phyloP scores from a whole-genome alignment of 1,284 basidiomycete species.

The Anthracocystis panici-leucophaei region DNA sequence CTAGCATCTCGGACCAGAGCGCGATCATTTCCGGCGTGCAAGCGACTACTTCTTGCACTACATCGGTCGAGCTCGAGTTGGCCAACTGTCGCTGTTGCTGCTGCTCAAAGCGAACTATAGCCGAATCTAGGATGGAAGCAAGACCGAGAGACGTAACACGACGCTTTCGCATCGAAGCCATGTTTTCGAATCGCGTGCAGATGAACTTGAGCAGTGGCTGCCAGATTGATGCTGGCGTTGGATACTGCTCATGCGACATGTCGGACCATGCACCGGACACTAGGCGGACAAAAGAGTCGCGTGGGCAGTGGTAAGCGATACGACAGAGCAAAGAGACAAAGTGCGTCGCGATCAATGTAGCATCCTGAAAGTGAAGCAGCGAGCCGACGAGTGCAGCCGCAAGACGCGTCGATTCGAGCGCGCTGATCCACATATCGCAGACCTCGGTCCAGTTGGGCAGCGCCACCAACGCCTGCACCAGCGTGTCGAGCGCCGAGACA shows the following conservation, averaged over 20 bases:
- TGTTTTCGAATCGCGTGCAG: slow-evolving; percentile 59
- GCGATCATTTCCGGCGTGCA: slow-evolving; percentile 55
- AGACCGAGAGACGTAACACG: slow-evolving; percentile 59
- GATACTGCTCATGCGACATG: slow-evolving; percentile 28
- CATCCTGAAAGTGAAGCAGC: slow-evolving; percentile 56
- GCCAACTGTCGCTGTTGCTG: neutral
- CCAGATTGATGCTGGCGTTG: slow-evolving; percentile 30
- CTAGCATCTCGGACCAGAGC: slow-evolving; percentile 63
- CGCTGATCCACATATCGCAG: slow-evolving; percentile 35
- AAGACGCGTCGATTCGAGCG: slow-evolving; percentile 50
- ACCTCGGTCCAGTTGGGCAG: slow-evolving; percentile 46
- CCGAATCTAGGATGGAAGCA: slow-evolving; percentile 47
- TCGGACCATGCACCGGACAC: slow-evolving; percentile 35
- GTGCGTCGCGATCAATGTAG: slow-evolving; percentile 53
- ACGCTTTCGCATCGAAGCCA: slow-evolving; percentile 57
- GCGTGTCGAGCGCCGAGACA: slow-evolving; percentile 53
- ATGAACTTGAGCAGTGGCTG: slow-evolving; percentile 39
- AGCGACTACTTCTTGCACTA: slow-evolving; percentile 23
- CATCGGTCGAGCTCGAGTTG: neutral
- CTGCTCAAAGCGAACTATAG: slow-evolving; percentile 26
- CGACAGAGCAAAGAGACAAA: slow-evolving; percentile 62
- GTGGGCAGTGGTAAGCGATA: slow-evolving; percentile 49
- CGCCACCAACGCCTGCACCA: slow-evolving; percentile 54
- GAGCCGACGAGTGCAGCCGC: slow-evolving; percentile 54
- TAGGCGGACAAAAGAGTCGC: slow-evolving; percentile 51